Base-by-base conservation (phyloP, 2,329 filamentous ascomycete species). In the Sclerotiophoma versabilis region DNA sequence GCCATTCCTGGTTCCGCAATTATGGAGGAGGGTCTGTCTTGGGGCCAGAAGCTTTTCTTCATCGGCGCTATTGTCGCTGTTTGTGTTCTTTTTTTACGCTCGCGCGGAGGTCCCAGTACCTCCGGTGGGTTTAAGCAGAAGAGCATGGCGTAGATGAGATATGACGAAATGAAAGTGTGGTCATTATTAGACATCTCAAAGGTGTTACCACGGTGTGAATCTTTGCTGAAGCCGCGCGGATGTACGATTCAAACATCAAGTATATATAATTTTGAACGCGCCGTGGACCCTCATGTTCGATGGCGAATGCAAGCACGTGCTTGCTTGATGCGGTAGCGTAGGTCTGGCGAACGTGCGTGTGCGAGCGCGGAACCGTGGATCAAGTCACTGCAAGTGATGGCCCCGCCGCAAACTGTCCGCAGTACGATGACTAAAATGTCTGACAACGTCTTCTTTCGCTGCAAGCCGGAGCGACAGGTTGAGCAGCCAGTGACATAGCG, bases 41-140 rank as follows among this genome's bases (percentile, higher is more conserved):
- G 74, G 54, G 62, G 71, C 29, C 72, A 76, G 58, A 83, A 82
- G 74, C 49, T 81, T 29, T 75, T 79, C 55, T 69, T 80, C 56
- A 57, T 80, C 42, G 76, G 69, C 23, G 71, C 75, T 37, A 75
- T 83, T 51, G 65, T 81, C 51, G 74, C 70, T 30, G 66, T 76
- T 39, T 79, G 78, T 49, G 66, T 69, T 42, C 58, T 76, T 41
- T 79, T 78, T 58, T 49, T 79, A 52, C 74, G 69, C 57, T 75
- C 71, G 38, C 69, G 74, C 37, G 57, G 57, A 42, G 67, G 66
- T 27, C 58, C 50, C 36, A 55, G 49, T 26, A 54, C 56, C 25
- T 46, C 49, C 37, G 61, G 59, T 37, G 57, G 59, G 29, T 52
- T 59, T 45, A 75, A 75, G 56, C 73, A 74, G 60, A 77, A 76